phyloP scores from a whole-genome alignment of 1,139 yeast genomes.

The Dujonia santamariae region DNA sequence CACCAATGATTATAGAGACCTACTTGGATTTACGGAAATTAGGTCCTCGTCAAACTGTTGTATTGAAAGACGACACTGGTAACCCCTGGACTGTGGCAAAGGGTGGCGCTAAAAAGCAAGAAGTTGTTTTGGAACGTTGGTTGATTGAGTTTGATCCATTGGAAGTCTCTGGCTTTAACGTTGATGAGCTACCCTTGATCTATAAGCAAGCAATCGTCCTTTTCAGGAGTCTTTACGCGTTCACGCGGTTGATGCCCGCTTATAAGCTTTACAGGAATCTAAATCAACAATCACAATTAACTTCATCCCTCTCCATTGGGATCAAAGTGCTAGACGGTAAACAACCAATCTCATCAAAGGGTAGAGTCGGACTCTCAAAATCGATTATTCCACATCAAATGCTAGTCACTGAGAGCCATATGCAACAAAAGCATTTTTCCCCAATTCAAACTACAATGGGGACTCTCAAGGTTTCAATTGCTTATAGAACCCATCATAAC shows the following conservation, averaged over 20 bases:
- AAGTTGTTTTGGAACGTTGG: constrained; percentile 92
- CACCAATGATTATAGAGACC: constrained; percentile 85
- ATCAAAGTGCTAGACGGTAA: constrained; percentile 74
- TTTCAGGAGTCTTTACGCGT: constrained; percentile 71
- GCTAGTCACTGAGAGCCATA: constrained; percentile 46
- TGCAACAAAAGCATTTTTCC: constrained; percentile 58
- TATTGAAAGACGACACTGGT: constrained; percentile 48
- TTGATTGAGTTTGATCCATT: constrained; percentile 65
- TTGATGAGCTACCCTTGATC: constrained; percentile 60
- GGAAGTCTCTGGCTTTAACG: constrained; percentile 24
- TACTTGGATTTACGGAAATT: constrained; percentile 69
- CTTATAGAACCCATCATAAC: constrained; percentile 69
- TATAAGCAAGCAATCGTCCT: constrained; percentile 74
- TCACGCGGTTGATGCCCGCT: constrained; percentile 68
- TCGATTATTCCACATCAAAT: constrained; percentile 49
- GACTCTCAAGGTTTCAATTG: constrained; percentile 66
- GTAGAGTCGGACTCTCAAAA: constrained; percentile 80
- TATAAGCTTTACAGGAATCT: constrained; percentile 49
- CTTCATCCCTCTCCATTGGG: constrained; percentile 43
- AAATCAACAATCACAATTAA: constrained; percentile 17
- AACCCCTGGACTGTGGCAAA: constrained; percentile 42
- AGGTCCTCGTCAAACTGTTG: constrained; percentile 58
- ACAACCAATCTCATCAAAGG: constrained; percentile 73
- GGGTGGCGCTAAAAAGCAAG: constrained; percentile 54
- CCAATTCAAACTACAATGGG: constrained; percentile 79